Conservation (phyloP, 2,329 filamentous ascomycete genomes). For the Colletotrichum cuscutae region DNA sequence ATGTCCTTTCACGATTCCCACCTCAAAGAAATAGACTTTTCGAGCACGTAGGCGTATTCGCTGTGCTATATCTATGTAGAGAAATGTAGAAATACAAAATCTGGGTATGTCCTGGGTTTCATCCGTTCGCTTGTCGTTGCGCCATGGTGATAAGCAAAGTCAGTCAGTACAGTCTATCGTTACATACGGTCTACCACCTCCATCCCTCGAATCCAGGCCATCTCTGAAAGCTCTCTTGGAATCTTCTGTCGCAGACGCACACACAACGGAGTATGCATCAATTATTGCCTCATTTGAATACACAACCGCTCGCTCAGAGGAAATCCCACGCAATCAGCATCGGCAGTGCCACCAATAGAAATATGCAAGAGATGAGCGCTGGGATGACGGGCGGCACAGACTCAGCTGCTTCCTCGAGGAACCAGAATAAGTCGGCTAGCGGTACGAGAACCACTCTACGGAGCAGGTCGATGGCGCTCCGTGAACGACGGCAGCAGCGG, state of each 20-base stretch:
- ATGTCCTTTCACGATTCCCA: neutral
- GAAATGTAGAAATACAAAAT: neutral
- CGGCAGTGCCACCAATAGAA: constrained; percentile 20
- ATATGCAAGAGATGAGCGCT: constrained; percentile 22
- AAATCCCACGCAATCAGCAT: constrained; percentile 22
- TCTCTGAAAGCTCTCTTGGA: neutral
- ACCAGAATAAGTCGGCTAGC: constrained; percentile 11
- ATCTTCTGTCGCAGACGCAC: neutral
- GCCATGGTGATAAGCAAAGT: neutral
- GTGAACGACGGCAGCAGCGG: constrained; percentile 22
- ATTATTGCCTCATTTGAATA: neutral
- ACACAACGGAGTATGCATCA: neutral
- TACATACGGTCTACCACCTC: neutral
- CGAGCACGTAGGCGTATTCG: neutral
- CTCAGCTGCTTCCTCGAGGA: constrained; percentile 20
- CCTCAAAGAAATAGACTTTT: neutral
- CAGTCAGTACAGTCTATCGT: neutral
- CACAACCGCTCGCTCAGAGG: neutral
- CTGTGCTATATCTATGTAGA: neutral
- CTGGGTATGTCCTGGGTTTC: neutral
- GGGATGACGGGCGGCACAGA: constrained; percentile 25
- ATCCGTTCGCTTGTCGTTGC: constrained; percentile 9
- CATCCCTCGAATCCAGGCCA: neutral
- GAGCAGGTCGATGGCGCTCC: constrained; percentile 17
- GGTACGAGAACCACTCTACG: constrained; percentile 21